These are phyloP conservation scores for Butyriboletus loyo DNA, from an alignment of 768 basidiomycete genomes.

Conservation along the genomic window DNA sequence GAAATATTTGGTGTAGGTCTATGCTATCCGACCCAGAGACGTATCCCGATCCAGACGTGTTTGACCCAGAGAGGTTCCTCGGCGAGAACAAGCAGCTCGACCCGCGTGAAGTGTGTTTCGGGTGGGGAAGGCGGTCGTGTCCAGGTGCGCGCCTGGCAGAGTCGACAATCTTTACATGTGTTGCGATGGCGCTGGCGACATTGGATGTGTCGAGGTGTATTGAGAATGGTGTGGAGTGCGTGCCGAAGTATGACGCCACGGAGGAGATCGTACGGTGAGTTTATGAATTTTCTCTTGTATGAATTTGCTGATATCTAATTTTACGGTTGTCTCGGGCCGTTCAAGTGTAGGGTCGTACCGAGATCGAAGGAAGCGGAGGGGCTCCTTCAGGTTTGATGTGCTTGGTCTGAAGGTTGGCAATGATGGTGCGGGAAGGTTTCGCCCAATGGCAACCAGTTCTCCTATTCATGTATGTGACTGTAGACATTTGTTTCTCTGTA, in stretches of 20 bases:
- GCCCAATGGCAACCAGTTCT: too few species aligned
- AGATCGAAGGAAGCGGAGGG: constrained; percentile 4
- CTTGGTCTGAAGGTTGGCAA: too few species aligned
- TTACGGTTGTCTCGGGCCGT: constrained; percentile 6
- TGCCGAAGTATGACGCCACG: neutral
- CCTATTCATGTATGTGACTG: too few species aligned
- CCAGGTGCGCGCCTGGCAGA: constrained; percentile 9
- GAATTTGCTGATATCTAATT: too few species aligned
- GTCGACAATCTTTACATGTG: neutral
- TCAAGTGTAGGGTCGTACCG: constrained; percentile 6
- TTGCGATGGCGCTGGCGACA: constrained; percentile 8
- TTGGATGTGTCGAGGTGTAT: constrained; percentile 5
- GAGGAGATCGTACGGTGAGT: constrained; percentile 2
- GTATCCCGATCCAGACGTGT: constrained; percentile 11
- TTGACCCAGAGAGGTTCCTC: constrained; percentile 15
- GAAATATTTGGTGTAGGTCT: too few species aligned
- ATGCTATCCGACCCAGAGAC: constrained; percentile 10
- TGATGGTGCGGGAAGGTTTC: too few species aligned
- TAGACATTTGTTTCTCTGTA: too few species aligned
- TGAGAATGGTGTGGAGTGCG: too few species aligned
- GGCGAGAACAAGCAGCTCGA: constrained; percentile 4
- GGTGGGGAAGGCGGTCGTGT: constrained; percentile 10
- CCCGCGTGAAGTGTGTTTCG: too few species aligned
- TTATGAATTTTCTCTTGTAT: neutral
- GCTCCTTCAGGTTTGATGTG: constrained; percentile 3